Percentiles rank a stretch among this genome's conserved stretches.
Evolutionary conservation across 2,329 filamentous ascomycete genomes (phyloP).

Genomic region (Colletotrichum echinochloae): DNA sequence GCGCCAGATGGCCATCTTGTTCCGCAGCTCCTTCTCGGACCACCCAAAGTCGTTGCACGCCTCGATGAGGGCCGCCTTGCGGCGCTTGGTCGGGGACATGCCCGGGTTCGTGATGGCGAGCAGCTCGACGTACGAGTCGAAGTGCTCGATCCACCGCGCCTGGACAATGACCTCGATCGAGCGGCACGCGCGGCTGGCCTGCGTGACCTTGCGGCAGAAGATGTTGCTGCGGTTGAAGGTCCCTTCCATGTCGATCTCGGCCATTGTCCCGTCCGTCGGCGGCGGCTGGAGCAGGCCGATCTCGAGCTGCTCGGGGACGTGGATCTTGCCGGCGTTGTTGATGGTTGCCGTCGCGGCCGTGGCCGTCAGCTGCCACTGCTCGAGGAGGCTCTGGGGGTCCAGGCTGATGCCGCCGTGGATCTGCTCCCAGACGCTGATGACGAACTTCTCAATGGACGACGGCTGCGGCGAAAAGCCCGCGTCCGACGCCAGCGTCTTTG

Average conservation of each 20-base stretch:
- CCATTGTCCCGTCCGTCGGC: constrained; percentile 18
- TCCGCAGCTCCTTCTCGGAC: constrained; percentile 69
- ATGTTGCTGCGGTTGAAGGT: constrained; percentile 49
- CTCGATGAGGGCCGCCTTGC: constrained; percentile 64
- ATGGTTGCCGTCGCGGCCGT: constrained; percentile 41
- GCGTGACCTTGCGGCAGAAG: constrained; percentile 49
- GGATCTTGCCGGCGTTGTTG: constrained; percentile 38
- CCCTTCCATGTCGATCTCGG: constrained; percentile 33
- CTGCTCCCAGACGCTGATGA: constrained; percentile 51
- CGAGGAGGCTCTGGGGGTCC: constrained; percentile 47
- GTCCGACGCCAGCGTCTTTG: constrained; percentile 33
- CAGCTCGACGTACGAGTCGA: constrained; percentile 61
- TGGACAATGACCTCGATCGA: constrained; percentile 70
- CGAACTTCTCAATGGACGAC: constrained; percentile 47
- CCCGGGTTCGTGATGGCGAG: constrained; percentile 53
- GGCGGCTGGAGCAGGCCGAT: constrained; percentile 36
- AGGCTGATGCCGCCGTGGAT: constrained; percentile 48
- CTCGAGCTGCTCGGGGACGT: constrained; percentile 37
- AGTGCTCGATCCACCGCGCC: constrained; percentile 67
- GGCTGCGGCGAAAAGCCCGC: constrained; percentile 35
- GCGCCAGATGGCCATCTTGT: constrained; percentile 63
- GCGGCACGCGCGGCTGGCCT: constrained; percentile 64
- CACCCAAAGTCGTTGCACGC: constrained; percentile 66
- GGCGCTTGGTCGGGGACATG: constrained; percentile 59
- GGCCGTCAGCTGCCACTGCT: constrained; percentile 44